Percentiles rank a stretch among this genome's conserved stretches.
These are phyloP conservation scores for Pseudoneurospora amorphoporcata DNA, from an alignment of 495 filamentous ascomycete genomes.

Conservation along the genomic window DNA sequence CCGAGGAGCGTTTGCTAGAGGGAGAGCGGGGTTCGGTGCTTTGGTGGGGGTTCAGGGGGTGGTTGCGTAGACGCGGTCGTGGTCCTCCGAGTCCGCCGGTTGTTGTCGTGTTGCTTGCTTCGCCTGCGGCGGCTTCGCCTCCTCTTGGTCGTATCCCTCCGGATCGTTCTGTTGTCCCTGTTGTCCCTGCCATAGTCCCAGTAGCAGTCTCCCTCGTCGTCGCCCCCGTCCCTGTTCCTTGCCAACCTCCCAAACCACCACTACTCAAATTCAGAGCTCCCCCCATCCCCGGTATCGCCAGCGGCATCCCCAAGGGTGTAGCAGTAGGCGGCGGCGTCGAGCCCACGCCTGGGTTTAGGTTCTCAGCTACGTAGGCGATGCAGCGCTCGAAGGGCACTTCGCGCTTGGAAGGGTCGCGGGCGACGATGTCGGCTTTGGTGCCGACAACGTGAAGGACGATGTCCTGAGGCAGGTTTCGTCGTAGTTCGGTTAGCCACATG, in stretches of 20 bases:
- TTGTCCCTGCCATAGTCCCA: neutral
- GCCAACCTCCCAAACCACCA: neutral
- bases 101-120: neutral
- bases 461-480: constrained; percentile 56
- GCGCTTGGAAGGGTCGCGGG: constrained; percentile 61
- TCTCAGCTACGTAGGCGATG: constrained; percentile 88
- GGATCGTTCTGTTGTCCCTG: neutral
- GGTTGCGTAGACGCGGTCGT: neutral
- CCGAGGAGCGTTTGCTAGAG: constrained; percentile 66
- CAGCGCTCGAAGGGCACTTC: constrained; percentile 88
- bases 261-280: neutral
- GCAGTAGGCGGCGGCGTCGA: constrained; percentile 55
- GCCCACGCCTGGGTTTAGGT: constrained; percentile 58
- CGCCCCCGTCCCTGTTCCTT: constrained; percentile 4
- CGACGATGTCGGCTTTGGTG: constrained; percentile 87
- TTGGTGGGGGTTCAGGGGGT: neutral
- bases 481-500: constrained; percentile 74
- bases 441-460: constrained; percentile 94
- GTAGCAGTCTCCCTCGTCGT: neutral
- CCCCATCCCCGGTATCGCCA: constrained; percentile 7
- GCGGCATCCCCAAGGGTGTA: constrained; percentile 16
- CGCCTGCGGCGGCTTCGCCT: neutral
- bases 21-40: constrained; percentile 47
- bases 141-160: neutral
- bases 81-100: neutral